A percentile compares a stretch with the other conserved stretches of the same genome.
phyloP scores from a whole-genome alignment of 352 stramenopile genomes.

The Pythium phragmitis region DNA sequence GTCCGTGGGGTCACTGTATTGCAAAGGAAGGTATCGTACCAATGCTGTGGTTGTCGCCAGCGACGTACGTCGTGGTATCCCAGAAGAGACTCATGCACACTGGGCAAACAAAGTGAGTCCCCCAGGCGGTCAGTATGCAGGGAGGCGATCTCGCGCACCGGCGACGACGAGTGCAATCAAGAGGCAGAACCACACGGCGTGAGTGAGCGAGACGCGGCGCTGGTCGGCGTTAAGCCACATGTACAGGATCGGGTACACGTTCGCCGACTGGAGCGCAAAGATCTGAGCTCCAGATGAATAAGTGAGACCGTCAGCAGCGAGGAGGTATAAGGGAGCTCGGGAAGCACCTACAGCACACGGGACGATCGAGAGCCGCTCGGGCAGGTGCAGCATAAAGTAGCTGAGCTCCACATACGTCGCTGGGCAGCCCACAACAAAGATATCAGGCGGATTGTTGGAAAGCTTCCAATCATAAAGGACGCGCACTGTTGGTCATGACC shows the following conservation, averaged over 20 bases:
- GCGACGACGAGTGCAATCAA: conserved; percentile 38
- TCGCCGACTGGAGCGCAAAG: conserved; percentile 64
- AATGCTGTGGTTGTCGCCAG: conserved; percentile 47
- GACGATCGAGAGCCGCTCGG: conserved; percentile 63
- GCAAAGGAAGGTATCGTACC: conserved; percentile 26
- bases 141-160: not conserved
- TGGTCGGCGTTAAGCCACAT: conserved; percentile 52
- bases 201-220: conserved; percentile 35
- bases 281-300: conserved; percentile 29
- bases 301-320: not conserved
- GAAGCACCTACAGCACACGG: conserved; percentile 48
- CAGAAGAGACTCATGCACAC: conserved; percentile 52
- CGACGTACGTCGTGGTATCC: conserved; percentile 41
- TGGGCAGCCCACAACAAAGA: conserved; percentile 10
- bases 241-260: conserved; percentile 72
- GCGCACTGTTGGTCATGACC: conserved; percentile 28
- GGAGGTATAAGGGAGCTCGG: too few relatives aligned
- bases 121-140: not conserved
- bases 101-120: not conserved
- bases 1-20: not conserved
- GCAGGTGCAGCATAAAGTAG: conserved; percentile 51
- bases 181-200: conserved; percentile 61
- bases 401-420: conserved; percentile 63
- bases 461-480: not conserved
- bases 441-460: not conserved